phyloP scores from a whole-genome alignment of 257 asterid species.

The Catharanthus roseus region DNA sequence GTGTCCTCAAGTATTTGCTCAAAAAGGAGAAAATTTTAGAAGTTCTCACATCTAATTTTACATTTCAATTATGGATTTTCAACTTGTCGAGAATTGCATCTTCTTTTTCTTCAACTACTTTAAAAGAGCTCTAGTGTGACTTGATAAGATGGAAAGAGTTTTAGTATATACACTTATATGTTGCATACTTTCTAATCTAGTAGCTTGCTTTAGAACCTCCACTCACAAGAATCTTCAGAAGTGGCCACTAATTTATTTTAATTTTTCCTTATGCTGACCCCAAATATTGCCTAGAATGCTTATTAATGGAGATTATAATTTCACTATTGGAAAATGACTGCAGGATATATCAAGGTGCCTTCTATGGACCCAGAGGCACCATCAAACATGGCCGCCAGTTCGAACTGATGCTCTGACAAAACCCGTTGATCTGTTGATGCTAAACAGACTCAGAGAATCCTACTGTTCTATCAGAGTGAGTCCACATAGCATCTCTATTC shows the following conservation, averaged over 20 bases:
- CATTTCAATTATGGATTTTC: not conserved
- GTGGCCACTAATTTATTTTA: not conserved
- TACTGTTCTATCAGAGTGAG: conserved; percentile 82
- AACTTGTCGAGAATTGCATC: not conserved
- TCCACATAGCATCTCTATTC: conserved; percentile 11
- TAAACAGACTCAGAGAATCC: conserved; percentile 82
- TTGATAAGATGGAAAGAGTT: not conserved
- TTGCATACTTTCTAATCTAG: not conserved
- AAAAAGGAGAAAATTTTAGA: not conserved
- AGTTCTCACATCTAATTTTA: not conserved
- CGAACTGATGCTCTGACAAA: conserved; percentile 88
- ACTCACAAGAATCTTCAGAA: not conserved
- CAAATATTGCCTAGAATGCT: not conserved
- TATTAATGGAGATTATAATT: not conserved
- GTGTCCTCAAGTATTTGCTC: not conserved
- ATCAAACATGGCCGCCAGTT: conserved; percentile 96
- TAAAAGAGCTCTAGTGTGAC: not conserved
- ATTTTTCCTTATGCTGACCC: not conserved
- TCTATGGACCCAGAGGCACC: conserved; percentile 98
- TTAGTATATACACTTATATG: not conserved
- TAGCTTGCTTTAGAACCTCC: not conserved
- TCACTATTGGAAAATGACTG: not conserved
- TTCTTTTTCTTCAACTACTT: not conserved
- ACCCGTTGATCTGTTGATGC: conserved; percentile 80
- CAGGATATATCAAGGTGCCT: conserved; percentile 97